Evolutionary conservation across 83 land plant genomes (phyloP), one percentile per base, ranked within the genome.

Genomic region (Picea engelmannii): DNA sequence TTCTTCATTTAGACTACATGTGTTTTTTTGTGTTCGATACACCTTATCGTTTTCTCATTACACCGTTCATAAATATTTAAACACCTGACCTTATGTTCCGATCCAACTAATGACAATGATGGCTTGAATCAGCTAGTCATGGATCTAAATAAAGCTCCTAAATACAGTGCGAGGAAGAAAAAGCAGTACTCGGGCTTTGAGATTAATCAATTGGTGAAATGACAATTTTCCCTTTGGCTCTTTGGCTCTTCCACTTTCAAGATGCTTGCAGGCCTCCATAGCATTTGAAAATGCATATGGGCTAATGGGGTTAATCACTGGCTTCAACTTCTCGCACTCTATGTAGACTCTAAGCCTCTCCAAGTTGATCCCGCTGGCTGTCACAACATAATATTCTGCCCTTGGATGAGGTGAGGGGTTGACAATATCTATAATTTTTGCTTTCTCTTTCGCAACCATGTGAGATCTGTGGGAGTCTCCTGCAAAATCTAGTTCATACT

Each of bases 201-300:
- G 15, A 0, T 11, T 15, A 52, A 52, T 52, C 58, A 52, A 52
- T 52, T 15, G 15, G 58, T 52, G 83, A 80, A 38, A 90, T 83
- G 68, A 90, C 90, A 31, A 90, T 84, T 74, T 87, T 90, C 35
- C 91, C 91, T 42, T 35, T 31, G 15, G 25, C 69, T 69, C 20
- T 25, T 66, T n/a, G n/a, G 87, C 90, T 81, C 90, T 79, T 62
- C 91, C 91, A 47, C 87, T 85, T 81, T 90, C 90, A 76, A 90
- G 79, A 58, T 87, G 81, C 25, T 73, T 31, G 66, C 87, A 89
- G 61, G 91, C 91, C 62, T 84, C 87, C 5, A 85, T 75, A 9
- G 78, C 83, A 16, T 80, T 74, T 61, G 64, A 55, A 65, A 90
- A 90, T 18, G 55, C 61, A 75, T 85, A 85, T 20, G 74, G 90